A percentile compares a stretch with the other conserved stretches of the same genome.
Evolutionary conservation across 2,329 filamentous ascomycete genomes (phyloP).

Genomic region (Nigrospora sphaerica): DNA sequence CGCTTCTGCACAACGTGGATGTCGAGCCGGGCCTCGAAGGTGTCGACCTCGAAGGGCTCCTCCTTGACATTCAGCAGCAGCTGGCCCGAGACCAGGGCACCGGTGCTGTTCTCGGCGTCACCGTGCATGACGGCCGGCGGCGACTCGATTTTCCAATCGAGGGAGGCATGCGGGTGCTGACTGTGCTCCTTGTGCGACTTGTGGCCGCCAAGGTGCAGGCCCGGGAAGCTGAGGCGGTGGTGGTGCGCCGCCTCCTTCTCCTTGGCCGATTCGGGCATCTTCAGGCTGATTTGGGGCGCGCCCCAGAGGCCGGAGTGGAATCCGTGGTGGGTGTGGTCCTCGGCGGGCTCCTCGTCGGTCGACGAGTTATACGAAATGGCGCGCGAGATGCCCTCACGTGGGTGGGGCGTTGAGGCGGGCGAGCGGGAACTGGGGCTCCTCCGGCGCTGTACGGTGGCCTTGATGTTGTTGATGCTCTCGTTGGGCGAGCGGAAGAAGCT

Average conservation of each 20-base stretch:
- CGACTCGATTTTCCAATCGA: constrained; percentile 67
- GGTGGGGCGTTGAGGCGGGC: constrained; percentile 12
- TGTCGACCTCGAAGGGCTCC: constrained; percentile 58
- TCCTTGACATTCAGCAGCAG: constrained; percentile 68
- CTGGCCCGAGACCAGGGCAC: constrained; percentile 79
- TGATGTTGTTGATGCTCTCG: constrained; percentile 44
- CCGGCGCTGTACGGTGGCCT: constrained; percentile 26
- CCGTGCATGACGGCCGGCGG: constrained; percentile 83
- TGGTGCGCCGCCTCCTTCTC: constrained; percentile 30
- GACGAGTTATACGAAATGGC: constrained; percentile 28
- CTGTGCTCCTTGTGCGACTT: constrained; percentile 30
- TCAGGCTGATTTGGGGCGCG: constrained; percentile 12
- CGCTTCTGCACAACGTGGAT: constrained; percentile 71
- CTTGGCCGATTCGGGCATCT: constrained; percentile 29
- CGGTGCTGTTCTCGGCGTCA: constrained; percentile 64
- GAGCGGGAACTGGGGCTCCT: constrained; percentile 19
- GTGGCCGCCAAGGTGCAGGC: constrained; percentile 33
- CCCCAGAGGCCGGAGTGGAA: constrained; percentile 8
- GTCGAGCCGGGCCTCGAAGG: constrained; percentile 65
- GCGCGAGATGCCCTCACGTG: constrained; percentile 21
- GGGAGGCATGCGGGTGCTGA: constrained; percentile 29
- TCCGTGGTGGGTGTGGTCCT: constrained; percentile 16
- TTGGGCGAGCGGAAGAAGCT: constrained; percentile 52
- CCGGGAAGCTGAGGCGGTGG: constrained; percentile 28
- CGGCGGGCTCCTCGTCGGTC: constrained; percentile 22